Conservation (phyloP, 2,329 filamentous ascomycete genomes). For the Coniella vitis region DNA sequence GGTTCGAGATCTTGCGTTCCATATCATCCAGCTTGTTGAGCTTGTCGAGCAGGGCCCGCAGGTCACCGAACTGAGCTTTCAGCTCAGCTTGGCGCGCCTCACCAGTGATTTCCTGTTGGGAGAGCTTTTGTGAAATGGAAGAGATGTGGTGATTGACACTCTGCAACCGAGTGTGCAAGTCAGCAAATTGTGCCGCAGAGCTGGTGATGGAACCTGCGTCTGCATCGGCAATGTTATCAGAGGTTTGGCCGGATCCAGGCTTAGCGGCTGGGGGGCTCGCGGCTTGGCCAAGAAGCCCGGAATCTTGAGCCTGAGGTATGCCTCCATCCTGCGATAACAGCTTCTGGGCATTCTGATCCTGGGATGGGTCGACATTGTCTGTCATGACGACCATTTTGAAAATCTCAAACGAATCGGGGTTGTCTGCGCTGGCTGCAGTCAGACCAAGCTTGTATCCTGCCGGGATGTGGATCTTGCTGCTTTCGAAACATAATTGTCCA, state of each 20-base stretch:
- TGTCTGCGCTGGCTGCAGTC: slow-evolving; percentile 81
- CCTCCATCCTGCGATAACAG: slow-evolving; percentile 23
- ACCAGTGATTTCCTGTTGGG: slow-evolving; percentile 40
- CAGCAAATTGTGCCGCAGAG: slow-evolving; percentile 63
- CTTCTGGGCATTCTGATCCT: slow-evolving; percentile 19
- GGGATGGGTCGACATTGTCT: slow-evolving; percentile 32
- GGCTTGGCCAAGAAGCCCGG: slow-evolving; percentile 19
- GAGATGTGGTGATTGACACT: slow-evolving; percentile 62
- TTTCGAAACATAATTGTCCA: slow-evolving; percentile 75
- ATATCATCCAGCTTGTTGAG: slow-evolving; percentile 39
- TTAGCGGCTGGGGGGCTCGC: slow-evolving; percentile 24
- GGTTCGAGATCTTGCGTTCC: slow-evolving; percentile 38
- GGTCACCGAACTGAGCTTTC: slow-evolving; percentile 37
- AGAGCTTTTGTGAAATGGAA: slow-evolving; percentile 52
- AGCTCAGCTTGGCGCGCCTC: slow-evolving; percentile 53
- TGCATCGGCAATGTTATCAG: slow-evolving; percentile 39
- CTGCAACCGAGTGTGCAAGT: slow-evolving; percentile 80
- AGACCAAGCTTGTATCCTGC: slow-evolving; percentile 78
- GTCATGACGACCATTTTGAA: slow-evolving; percentile 77
- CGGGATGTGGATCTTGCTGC: slow-evolving; percentile 70
- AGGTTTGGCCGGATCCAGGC: slow-evolving; percentile 18
- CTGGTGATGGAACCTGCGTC: slow-evolving; percentile 40
- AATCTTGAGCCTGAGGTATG: slow-evolving; percentile 25
- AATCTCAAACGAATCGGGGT: slow-evolving; percentile 88
- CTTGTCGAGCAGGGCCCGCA: slow-evolving; percentile 38